Evolutionary conservation across 2,329 filamentous ascomycete species (phyloP).

Genomic region (Fusarium decemcellulare): DNA sequence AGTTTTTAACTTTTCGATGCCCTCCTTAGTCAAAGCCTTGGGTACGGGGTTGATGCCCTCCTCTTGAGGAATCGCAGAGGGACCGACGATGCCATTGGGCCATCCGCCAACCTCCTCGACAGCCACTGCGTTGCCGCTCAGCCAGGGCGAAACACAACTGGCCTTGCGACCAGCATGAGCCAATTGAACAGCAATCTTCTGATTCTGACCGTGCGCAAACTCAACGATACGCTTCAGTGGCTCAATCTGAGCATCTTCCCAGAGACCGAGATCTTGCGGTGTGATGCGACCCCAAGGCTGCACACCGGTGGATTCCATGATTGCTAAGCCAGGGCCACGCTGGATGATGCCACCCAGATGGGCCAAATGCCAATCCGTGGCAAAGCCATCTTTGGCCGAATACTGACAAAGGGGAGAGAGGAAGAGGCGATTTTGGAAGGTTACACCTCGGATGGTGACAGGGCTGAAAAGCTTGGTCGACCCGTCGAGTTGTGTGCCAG

Average conservation of each 20-base stretch:
- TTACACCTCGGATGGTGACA: conserved; percentile 60
- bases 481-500: conserved; percentile 54
- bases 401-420: conserved; percentile 63
- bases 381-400: conserved; percentile 65
- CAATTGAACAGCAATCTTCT: conserved; percentile 81
- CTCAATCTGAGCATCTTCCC: conserved; percentile 79
- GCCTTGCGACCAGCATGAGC: conserved; percentile 80
- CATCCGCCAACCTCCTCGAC: conserved; percentile 64
- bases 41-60: conserved; percentile 69
- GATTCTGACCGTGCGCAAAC: conserved; percentile 69
- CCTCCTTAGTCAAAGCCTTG: conserved; percentile 70
- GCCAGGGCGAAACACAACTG: conserved; percentile 70
- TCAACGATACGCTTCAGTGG: conserved; percentile 71
- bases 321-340: conserved; percentile 74
- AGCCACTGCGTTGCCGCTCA: conserved; percentile 70
- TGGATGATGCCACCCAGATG: conserved; percentile 81
- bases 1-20: conserved; percentile 72
- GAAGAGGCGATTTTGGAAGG: conserved; percentile 61
- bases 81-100: conserved; percentile 64
- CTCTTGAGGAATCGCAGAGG: conserved; percentile 61
- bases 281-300: conserved; percentile 79
- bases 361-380: conserved; percentile 78
- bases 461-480: conserved; percentile 61
- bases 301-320: conserved; percentile 79
- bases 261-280: conserved; percentile 77